These are phyloP conservation scores for Pilatotrama ljubarskyi DNA, from an alignment of 768 basidiomycete genomes.

Conservation along the genomic window DNA sequence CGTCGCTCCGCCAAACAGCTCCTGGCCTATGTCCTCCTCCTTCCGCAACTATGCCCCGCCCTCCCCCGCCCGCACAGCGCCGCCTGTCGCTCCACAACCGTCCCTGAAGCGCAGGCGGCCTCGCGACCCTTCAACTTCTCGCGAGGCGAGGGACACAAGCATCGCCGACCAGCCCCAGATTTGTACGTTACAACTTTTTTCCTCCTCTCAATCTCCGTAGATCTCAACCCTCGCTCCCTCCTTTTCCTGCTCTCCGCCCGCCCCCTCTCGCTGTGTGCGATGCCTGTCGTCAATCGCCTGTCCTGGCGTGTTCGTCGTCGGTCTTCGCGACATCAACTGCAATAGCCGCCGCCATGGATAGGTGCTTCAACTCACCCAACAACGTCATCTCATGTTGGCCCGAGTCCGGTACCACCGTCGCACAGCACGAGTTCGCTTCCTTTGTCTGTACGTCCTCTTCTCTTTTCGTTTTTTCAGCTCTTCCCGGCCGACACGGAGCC, in stretches of 20 bases:
- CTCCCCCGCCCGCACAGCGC: conserved; percentile 13
- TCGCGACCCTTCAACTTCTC: conserved; percentile 22
- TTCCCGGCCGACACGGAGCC: conserved; percentile 9
- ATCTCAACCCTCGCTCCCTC: not conserved
- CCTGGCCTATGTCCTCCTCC: conserved; percentile 25
- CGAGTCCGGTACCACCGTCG: conserved; percentile 47
- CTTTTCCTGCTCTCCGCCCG: not conserved
- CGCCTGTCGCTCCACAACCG: not conserved
- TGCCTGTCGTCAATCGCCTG: not conserved
- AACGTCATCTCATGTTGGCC: conserved; percentile 80
- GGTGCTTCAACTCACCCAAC: conserved; percentile 66
- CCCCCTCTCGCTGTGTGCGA: not conserved
- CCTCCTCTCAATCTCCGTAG: not conserved
- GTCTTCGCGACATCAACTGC: conserved; percentile 6
- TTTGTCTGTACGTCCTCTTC: conserved; percentile 70
- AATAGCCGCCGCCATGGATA: conserved; percentile 39
- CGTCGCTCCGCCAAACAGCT: conserved; percentile 27
- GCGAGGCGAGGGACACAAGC: conserved; percentile 14
- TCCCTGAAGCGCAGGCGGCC: conserved; percentile 15
- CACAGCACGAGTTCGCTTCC: conserved; percentile 74
- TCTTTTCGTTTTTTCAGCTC: conserved; percentile 9
- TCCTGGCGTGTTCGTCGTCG: not conserved
- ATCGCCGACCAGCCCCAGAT: conserved; percentile 24
- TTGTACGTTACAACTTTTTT: conserved; percentile 14
- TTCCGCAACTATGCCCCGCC: conserved; percentile 9